Percentiles rank a stretch among this genome's conserved stretches.
Conservation (phyloP, 2,329 filamentous ascomycete genomes). For the Calonectria leucothoes region DNA sequence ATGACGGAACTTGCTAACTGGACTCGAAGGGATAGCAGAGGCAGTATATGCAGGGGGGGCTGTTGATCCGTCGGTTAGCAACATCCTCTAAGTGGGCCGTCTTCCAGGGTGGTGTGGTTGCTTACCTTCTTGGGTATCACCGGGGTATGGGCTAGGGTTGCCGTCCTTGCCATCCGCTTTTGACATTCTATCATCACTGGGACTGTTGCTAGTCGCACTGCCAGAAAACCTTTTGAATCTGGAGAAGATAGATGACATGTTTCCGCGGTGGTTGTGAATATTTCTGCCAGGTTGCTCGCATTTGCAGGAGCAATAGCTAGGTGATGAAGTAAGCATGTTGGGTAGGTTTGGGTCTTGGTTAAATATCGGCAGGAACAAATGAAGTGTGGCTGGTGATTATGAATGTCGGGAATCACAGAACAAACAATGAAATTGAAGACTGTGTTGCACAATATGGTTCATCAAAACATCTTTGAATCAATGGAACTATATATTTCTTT, state of each 20-base stretch:
- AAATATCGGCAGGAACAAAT: too few relatives aligned
- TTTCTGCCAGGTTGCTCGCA: neutral
- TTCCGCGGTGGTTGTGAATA: neutral
- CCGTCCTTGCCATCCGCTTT: conserved; percentile 11
- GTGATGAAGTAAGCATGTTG: neutral
- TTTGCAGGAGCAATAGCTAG: neutral
- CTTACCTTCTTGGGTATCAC: neutral
- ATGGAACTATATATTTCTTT: too few relatives aligned
- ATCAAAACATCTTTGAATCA: too few relatives aligned
- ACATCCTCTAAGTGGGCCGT: neutral
- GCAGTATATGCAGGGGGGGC: conserved; percentile 51
- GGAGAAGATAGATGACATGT: neutral
- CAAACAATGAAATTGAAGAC: too few relatives aligned
- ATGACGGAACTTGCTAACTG: neutral
- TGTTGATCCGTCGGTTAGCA: conserved; percentile 25
- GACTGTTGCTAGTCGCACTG: neutral
- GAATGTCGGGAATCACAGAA: too few relatives aligned
- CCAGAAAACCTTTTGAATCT: neutral
- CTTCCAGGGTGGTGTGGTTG: neutral
- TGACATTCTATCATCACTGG: conserved; percentile 2
- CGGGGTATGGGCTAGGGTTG: neutral
- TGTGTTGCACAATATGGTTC: too few relatives aligned
- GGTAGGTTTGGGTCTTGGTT: neutral
- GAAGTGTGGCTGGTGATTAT: neutral
- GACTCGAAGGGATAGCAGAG: neutral